Base-by-base conservation (phyloP, 2,329 filamentous ascomycete species). In the Nannizzia gypsea region DNA sequence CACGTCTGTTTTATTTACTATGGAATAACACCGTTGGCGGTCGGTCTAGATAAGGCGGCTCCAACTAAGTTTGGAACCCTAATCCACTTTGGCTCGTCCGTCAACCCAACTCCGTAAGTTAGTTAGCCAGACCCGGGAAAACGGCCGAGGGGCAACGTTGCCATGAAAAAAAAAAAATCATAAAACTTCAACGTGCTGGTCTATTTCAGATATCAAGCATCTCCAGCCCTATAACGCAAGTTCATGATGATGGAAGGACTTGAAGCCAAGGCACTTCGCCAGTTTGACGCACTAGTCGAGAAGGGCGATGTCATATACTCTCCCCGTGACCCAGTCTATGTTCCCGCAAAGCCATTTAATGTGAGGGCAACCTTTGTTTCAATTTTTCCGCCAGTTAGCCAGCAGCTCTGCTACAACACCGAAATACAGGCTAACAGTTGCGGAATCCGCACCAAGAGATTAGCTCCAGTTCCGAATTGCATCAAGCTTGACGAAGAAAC, bases 201-300 rank as follows among this genome's bases (percentile, higher is more conserved):
- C 31, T 11, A 36, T 11, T 36, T 3, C 11, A 15, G 1, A 50
- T 26, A 17, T 20, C 20, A 20, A 24, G 13, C 13, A 54, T 31
- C 4, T 31, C 20, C 26, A 42, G 17, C 24, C 20, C 28, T 36
- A 58, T 8, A 31, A 1, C 42, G 9, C 17, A 6, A 11, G n/a
- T n/a, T 42, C 56, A 58, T n/a, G 24, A 58, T 57, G 36, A 61
- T 61, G 52, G 60, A 56, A n/a, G 58, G 61, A 4, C 58, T 65
- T 4, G 61, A 64, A 60, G 48, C 57, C 13, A 58, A 40, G 56
- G 61, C 61, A 6, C 60, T 65, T 20, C 38, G 54, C 40, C 63
- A 62, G 54, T 66, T 66, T 55, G 65, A 66, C 40, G 63, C 63
- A 42, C 64, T 66, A 20, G 64, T 66, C 11, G 55, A 62, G 28